Evolutionary conservation across 768 basidiomycete species (phyloP), one percentile per base, ranked within the genome.

Genomic region (Boletus rubescentipes): DNA sequence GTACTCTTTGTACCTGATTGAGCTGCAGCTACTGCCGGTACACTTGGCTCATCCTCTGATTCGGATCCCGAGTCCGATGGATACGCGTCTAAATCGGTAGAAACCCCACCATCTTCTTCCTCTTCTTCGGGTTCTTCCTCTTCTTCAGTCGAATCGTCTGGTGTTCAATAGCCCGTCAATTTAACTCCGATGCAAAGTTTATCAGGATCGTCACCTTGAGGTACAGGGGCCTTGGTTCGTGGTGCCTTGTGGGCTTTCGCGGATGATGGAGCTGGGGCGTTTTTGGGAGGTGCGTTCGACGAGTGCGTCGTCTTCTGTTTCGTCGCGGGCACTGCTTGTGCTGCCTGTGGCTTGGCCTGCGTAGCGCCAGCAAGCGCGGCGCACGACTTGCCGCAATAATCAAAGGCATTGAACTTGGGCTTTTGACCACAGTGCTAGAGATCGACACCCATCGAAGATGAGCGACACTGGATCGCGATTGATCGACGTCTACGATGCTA

Each of bases 351-450:
- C 48, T 58, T 66, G 38, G 45, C 40, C 32, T 55, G 68, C 12
- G 37, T 48, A 11, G 70, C 62, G 30, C 67, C 70, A 5, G 82
- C 83, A n/a, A 72, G 60, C 1, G 77, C 71, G 10, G 83, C 84
- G 63, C 86, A 86, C 37, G 77, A 79, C 76, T 83, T 85, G 41
- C 84, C 79, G 54, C 86, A 87, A 65, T 77, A 86, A 49, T 85
- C 79, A 61, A 80, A 82, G 59, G 74, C 75, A 52, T 73, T 78
- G 71, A 77, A 82, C 68, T 83, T 87, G 11, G 83, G 81, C 58
- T 81, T 84, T 70, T 80, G 79, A 58, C 82, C 78, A 65, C 86
- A 87, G 34, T 69, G 34, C 69, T 71, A 42, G 23, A 57, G 61
- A 65, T 67, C 64, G 65, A 49, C 62, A 44, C 18, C 49, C 65